Conservation (phyloP, 768 basidiomycete species). For the Butyriboletus loyo region DNA sequence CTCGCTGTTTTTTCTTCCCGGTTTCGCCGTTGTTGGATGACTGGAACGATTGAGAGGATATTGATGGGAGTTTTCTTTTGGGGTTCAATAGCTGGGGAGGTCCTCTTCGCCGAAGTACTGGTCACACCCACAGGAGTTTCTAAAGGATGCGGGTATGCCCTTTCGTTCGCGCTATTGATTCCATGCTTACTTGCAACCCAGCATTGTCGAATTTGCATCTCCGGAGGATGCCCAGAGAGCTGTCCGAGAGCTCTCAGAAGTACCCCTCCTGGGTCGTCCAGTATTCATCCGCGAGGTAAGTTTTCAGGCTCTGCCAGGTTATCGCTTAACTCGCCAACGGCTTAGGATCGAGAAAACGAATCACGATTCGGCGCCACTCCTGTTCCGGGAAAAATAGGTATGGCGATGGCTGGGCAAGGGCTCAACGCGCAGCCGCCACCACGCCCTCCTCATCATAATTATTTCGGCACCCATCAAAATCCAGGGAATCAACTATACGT, state of each 20-base stretch:
- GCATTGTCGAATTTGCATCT: constrained; percentile 94
- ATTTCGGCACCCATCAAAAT: constrained; percentile 50
- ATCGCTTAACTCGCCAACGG: neutral
- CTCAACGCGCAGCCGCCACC: constrained; percentile 77
- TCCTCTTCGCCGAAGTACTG: constrained; percentile 99
- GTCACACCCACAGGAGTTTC: constrained; percentile 94
- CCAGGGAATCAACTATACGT: constrained; percentile 94
- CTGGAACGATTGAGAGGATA: constrained; percentile 72
- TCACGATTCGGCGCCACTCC: constrained; percentile 95
- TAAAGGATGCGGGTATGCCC: constrained; percentile 96
- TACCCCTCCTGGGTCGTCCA: constrained; percentile 85
- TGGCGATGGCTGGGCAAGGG: constrained; percentile 94
- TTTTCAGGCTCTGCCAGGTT: neutral
- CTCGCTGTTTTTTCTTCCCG: constrained; percentile 38
- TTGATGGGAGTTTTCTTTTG: constrained; percentile 92
- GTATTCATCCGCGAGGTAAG: constrained; percentile 94
- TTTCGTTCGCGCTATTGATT: neutral
- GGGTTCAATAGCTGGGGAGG: constrained; percentile 97
- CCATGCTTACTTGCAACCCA: constrained; percentile 32
- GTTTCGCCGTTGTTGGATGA: constrained; percentile 47
- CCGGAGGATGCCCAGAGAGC: constrained; percentile 87
- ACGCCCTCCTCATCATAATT: constrained; percentile 78
- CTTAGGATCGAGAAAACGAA: constrained; percentile 92
- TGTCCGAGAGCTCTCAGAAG: constrained; percentile 87
- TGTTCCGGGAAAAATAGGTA: constrained; percentile 92